Conservation (phyloP, 1,284 basidiomycete genomes). For the Fomes fomentarius region DNA sequence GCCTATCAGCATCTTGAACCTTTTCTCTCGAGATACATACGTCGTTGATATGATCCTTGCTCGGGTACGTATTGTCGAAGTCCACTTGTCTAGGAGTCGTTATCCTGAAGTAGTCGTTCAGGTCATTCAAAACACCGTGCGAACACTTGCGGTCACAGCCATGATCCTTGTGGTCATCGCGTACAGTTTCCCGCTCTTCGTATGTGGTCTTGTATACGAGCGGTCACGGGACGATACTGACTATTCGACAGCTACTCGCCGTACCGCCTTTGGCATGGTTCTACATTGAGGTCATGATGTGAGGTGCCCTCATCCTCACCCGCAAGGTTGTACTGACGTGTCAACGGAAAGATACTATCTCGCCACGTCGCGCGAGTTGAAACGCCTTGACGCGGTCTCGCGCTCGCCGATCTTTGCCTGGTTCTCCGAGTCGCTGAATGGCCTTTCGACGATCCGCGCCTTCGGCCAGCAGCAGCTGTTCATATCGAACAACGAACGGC, state of each 20-base stretch:
- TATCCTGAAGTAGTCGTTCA: constrained; percentile 19
- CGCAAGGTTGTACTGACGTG: background rate
- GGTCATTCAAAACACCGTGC: constrained; percentile 71
- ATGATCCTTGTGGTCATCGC: constrained; percentile 85
- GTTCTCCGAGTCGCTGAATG: constrained; percentile 87
- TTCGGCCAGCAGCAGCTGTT: constrained; percentile 79
- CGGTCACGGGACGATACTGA: background rate
- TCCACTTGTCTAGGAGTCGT: background rate
- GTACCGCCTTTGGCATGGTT: constrained; percentile 78
- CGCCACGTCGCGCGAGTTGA: constrained; percentile 88
- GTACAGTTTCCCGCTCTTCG: constrained; percentile 80
- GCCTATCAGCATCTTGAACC: constrained; percentile 68
- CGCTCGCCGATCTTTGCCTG: constrained; percentile 91
- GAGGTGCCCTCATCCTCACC: constrained; percentile 27
- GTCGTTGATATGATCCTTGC: constrained; percentile 87
- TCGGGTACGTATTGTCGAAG: constrained; percentile 44
- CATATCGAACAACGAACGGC: constrained; percentile 75
- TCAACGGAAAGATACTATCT: constrained; percentile 75
- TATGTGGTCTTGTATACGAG: constrained; percentile 16
- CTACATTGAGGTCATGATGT: constrained; percentile 81
- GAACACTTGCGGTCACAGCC: constrained; percentile 62
- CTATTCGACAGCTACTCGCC: constrained; percentile 52
- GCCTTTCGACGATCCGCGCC: constrained; percentile 86
- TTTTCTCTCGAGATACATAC: constrained; percentile 93
- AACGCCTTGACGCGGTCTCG: constrained; percentile 89